A percentile compares a stretch with the other conserved stretches of the same genome.
phyloP scores from a whole-genome alignment of 805 yeast species.

The Candida nemodendra region DNA sequence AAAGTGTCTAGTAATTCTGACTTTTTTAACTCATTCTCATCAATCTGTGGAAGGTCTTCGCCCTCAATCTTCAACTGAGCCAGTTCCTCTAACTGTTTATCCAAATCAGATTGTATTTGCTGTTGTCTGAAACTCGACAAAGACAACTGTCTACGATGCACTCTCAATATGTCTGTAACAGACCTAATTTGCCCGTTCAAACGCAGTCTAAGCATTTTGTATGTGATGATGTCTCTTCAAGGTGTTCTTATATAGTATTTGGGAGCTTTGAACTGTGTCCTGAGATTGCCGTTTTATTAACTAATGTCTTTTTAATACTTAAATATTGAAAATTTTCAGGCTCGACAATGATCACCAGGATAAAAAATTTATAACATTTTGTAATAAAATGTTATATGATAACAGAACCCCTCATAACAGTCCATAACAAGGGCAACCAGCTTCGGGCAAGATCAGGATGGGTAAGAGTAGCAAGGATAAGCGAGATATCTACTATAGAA shows the following conservation, averaged over 20 bases:
- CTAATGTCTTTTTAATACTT: no score
- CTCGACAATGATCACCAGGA: no score
- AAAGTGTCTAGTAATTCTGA: slow-evolving; percentile 28
- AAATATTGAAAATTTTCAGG: no score
- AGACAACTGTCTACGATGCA: slow-evolving; percentile 1
- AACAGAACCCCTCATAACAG: not conserved
- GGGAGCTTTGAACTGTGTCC: no score
- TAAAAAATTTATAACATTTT: not conserved
- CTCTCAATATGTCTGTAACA: no score
- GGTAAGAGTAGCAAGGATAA: slow-evolving; percentile 95
- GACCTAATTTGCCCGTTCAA: no score
- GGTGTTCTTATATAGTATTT: no score
- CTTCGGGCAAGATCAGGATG: no score
- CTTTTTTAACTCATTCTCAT: slow-evolving; percentile 19
- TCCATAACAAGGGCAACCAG: slow-evolving; percentile 2
- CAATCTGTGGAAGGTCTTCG: slow-evolving; percentile 13
- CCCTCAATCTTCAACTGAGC: slow-evolving; percentile 25
- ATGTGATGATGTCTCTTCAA: no score
- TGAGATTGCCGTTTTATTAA: no score
- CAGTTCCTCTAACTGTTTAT: slow-evolving; percentile 26
- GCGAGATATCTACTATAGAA: slow-evolving; percentile 85
- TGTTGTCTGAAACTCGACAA: slow-evolving; percentile 5
- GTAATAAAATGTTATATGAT: no score
- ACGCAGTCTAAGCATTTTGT: no score
- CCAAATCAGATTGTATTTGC: slow-evolving; percentile 18